phyloP scores from a whole-genome alignment of 257 asterid genomes.

The Solanum sejunctum region DNA sequence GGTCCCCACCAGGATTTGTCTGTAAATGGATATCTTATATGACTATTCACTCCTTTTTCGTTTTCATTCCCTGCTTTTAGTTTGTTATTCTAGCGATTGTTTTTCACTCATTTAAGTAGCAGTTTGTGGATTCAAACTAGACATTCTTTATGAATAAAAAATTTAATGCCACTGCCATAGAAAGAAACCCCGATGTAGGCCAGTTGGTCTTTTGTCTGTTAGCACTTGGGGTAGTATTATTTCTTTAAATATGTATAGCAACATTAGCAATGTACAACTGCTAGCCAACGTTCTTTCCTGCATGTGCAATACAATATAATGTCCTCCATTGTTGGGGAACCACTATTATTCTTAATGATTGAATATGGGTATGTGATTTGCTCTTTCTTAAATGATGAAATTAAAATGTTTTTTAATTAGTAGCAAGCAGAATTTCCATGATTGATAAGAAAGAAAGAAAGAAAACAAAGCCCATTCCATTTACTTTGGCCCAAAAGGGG shows the following conservation, averaged over 20 bases:
- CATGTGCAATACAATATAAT: neutral
- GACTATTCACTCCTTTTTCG: neutral
- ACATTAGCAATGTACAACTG: neutral
- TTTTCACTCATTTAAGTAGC: neutral
- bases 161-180: neutral
- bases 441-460: neutral
- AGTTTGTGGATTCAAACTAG: neutral
- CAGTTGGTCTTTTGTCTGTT: neutral
- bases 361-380: neutral
- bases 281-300: neutral
- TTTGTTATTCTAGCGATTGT: neutral
- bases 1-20: constrained; percentile 3
- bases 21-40: neutral
- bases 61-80: neutral
- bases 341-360: neutral
- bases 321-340: neutral
- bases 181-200: neutral
- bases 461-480: neutral
- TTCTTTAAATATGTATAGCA: neutral
- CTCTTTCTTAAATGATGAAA: neutral
- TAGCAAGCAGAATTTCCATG: neutral
- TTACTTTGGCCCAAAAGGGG: neutral
- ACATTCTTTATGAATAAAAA: neutral
- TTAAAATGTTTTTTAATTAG: no score
- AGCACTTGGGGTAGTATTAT: neutral